phyloP scores from a whole-genome alignment of 2,329 filamentous ascomycete species.

The Rasamsonia emersonii region DNA sequence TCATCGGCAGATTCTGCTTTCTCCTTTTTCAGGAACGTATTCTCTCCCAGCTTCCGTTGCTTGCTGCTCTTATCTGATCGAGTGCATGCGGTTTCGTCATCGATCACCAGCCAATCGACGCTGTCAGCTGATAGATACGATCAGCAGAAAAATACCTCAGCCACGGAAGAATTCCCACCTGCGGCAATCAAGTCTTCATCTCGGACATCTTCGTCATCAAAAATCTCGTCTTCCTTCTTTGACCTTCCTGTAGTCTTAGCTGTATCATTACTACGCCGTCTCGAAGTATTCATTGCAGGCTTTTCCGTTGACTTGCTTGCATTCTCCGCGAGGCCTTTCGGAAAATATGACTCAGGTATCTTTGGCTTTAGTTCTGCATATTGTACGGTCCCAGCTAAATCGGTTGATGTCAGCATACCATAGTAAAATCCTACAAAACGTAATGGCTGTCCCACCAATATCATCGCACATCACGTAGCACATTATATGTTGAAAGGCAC shows the following conservation, averaged over 20 bases:
- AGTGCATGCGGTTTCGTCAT: conserved; percentile 5
- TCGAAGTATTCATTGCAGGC: conserved; percentile 12
- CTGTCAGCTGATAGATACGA: conserved; percentile 8
- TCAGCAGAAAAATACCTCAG: conserved; percentile 4
- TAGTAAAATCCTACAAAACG: too few relatives aligned
- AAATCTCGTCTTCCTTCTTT: conserved; percentile 35
- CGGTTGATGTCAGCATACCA: too few relatives aligned
- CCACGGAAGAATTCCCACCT: conserved; percentile 17
- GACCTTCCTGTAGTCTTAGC: conserved; percentile 8
- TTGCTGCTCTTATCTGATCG: conserved; percentile 1
- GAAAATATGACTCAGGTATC: conserved; percentile 40
- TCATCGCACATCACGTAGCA: conserved; percentile 77
- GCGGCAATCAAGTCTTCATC: conserved; percentile 45
- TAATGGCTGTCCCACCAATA: conserved; percentile 46
- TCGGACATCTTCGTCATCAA: conserved; percentile 45
- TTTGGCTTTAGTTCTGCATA: conserved; percentile 45
- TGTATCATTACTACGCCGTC: conserved; percentile 13
- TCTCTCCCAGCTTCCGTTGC: conserved; percentile 6
- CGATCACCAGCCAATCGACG: conserved; percentile 15
- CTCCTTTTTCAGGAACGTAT: background rate
- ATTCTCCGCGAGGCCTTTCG: conserved; percentile 10
- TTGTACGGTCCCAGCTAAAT: conserved; percentile 49
- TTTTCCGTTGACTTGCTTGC: conserved; percentile 10
- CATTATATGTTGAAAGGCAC: conserved; percentile 49
- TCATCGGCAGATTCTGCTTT: conserved; percentile 9